These are phyloP conservation scores for Bruguiera parviflora DNA, from an alignment of 345 rosid species.

Conservation along the genomic window DNA sequence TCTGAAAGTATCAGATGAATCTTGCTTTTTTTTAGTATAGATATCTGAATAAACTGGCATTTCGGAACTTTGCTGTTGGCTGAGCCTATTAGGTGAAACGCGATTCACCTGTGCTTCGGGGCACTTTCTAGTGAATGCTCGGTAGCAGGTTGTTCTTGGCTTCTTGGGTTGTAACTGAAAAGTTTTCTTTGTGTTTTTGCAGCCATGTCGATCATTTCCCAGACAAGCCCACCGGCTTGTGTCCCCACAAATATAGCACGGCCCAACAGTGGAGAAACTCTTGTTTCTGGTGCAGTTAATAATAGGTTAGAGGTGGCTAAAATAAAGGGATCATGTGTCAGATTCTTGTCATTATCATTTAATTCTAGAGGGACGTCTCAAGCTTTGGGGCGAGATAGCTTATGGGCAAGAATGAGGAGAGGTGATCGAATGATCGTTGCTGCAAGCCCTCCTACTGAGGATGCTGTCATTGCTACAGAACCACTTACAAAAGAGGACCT, in stretches of 20 bases:
- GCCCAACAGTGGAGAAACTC: slow-evolving; percentile 29
- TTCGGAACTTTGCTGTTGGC: no score
- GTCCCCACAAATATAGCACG: slow-evolving; percentile 31
- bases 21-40: no score
- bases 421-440: slow-evolving; percentile 54
- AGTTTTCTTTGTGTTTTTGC: slow-evolving; percentile 13
- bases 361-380: slow-evolving; percentile 24
- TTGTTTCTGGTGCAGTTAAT: slow-evolving; percentile 23
- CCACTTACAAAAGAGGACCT: slow-evolving; percentile 96
- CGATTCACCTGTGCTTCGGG: no score
- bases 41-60: no score
- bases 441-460: slow-evolving; percentile 93
- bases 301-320: slow-evolving; percentile 31
- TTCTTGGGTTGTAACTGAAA: not conserved
- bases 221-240: slow-evolving; percentile 41
- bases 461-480: slow-evolving; percentile 58
- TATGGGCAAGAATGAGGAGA: slow-evolving; percentile 38
- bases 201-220: slow-evolving; percentile 67
- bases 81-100: no score
- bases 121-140: no score
- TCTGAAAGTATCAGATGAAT: no score
- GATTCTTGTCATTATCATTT: slow-evolving; percentile 38
- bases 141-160: not conserved
- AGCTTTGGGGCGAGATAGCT: slow-evolving; percentile 23
- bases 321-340: slow-evolving; percentile 33